Evolutionary conservation across 441 rosid genomes (phyloP), one percentile per base, ranked within the genome.

Genomic region (Erodium chrysanthum): DNA sequence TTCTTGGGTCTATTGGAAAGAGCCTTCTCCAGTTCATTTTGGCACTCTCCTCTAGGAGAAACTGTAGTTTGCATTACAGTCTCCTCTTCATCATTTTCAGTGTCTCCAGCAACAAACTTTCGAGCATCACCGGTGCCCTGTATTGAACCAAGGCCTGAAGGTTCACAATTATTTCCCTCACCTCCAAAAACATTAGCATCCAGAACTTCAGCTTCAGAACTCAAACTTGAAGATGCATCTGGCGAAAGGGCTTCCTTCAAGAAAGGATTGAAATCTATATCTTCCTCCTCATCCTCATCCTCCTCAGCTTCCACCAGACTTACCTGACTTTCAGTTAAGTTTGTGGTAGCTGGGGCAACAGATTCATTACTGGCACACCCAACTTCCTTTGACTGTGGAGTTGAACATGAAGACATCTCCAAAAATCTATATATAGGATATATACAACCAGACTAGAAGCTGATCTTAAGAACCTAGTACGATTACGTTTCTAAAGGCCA

Each of bases 171-270:
- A 52, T 73, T 78, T 40, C 54, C 69, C 23, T 68, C 76, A 10
- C 71, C 73, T 31, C 73, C 78, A 25, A 68, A 77, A 23, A 68
- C 33, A 12, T 68, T 73, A 33, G 76, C 83, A 58, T 80, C 83
- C 17, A 80, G 68, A 40, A 75, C 82, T 81, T 86, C 92, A 29
- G 84, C 71, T 73, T 86, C 93, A 35, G 97, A 94, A 81, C 96
- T 87, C 77, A 91, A 69, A 81, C 97, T 88, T 3, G 98, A 94
- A 56, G 98, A 94, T 70, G 91, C 84, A 65, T 91, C 90, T 0
- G 80, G 92, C 3, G 97, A 89, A 66, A 81, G 88, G 14, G 88
- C 76, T 52, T 75, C 92, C 80, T 87, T 90, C 0, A 88, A 67
- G 78, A 85, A 85, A 23, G 94, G 96, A 75, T 92, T 88, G 75